Percentiles rank a stretch among this genome's conserved stretches.
These are phyloP conservation scores for Pulveroboletus sp. DNA, from an alignment of 768 basidiomycete genomes.

Conservation along the genomic window DNA sequence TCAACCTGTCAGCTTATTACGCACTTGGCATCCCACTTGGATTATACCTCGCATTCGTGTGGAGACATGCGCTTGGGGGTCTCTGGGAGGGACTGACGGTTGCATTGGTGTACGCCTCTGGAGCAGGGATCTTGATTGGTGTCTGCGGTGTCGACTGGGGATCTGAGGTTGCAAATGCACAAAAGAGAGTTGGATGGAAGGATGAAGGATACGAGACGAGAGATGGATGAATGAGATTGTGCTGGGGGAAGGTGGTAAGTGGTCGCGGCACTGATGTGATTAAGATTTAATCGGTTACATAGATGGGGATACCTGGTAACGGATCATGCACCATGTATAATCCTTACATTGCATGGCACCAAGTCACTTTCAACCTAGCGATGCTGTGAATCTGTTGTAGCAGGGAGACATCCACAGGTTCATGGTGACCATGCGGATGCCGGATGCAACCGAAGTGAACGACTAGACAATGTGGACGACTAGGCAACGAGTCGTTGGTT, in stretches of 20 bases:
- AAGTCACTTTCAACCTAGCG: too few species aligned
- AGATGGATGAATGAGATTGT: neutral
- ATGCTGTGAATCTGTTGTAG: too few species aligned
- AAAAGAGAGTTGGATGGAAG: conserved; percentile 35
- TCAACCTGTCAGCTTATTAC: conserved; percentile 67
- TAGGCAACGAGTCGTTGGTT: too few species aligned
- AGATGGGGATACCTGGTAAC: too few species aligned
- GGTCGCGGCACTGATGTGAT: too few species aligned
- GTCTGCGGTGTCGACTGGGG: conserved; percentile 61
- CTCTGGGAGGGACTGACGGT: conserved; percentile 82
- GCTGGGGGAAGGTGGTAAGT: neutral
- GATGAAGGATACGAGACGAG: conserved; percentile 27
- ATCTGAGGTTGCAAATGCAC: conserved; percentile 40
- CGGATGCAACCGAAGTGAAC: too few species aligned
- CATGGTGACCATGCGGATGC: too few species aligned
- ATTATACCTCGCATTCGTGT: conserved; percentile 67
- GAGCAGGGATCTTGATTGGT: conserved; percentile 48
- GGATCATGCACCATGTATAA: too few species aligned
- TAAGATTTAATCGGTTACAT: too few species aligned
- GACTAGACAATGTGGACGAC: too few species aligned
- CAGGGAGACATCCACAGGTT: too few species aligned
- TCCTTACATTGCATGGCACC: too few species aligned
- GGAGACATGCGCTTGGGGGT: conserved; percentile 56
- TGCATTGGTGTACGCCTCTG: conserved; percentile 60
- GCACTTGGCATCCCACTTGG: conserved; percentile 80